A percentile compares a stretch with the other conserved stretches of the same genome.
Evolutionary conservation across 2,329 filamentous ascomycete genomes (phyloP).

Genomic region (Sporothrix phasma): DNA sequence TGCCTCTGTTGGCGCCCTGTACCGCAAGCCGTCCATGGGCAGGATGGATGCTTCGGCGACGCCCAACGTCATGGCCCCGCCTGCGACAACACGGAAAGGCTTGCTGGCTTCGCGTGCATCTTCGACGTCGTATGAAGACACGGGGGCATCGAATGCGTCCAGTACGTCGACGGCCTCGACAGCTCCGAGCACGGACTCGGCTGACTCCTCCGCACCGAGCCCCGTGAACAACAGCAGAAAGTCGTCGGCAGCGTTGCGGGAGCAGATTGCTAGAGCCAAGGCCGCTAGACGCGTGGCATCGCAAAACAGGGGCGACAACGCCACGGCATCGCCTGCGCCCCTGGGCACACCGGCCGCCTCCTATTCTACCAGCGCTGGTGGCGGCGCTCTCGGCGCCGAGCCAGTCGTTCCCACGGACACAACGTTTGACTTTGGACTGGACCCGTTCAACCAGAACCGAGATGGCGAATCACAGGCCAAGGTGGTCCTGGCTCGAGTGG

Average conservation of each 20-base stretch:
- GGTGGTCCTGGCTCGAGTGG: conserved; percentile 62
- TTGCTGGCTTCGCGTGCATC: conserved; percentile 32
- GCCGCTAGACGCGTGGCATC: conserved; percentile 57
- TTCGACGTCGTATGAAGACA: conserved; percentile 30
- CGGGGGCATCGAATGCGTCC: conserved; percentile 29
- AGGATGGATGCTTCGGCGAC: conserved; percentile 25
- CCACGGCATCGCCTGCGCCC: conserved; percentile 21
- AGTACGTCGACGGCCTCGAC: conserved; percentile 31
- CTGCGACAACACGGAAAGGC: conserved; percentile 30
- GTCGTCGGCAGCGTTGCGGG: conserved; percentile 70
- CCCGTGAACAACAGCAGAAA: conserved; percentile 36
- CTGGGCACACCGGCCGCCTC: conserved; percentile 17
- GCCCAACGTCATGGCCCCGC: conserved; percentile 10
- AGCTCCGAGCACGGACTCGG: conserved; percentile 28
- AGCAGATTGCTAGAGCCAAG: conserved; percentile 89
- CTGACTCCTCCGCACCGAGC: conserved; percentile 21
- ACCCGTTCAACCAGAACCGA: conserved; percentile 61
- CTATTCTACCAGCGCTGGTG: neutral
- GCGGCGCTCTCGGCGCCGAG: conserved; percentile 21
- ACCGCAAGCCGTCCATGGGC: conserved; percentile 44
- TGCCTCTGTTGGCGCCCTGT: conserved; percentile 43
- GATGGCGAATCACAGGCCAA: conserved; percentile 52
- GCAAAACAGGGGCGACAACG: conserved; percentile 11
- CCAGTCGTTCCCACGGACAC: conserved; percentile 38
- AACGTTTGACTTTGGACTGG: conserved; percentile 51